Evolutionary conservation across 192 early-diverging fungal species (phyloP), one percentile per base, ranked within the genome.

Genomic region (Podila verticillata): DNA sequence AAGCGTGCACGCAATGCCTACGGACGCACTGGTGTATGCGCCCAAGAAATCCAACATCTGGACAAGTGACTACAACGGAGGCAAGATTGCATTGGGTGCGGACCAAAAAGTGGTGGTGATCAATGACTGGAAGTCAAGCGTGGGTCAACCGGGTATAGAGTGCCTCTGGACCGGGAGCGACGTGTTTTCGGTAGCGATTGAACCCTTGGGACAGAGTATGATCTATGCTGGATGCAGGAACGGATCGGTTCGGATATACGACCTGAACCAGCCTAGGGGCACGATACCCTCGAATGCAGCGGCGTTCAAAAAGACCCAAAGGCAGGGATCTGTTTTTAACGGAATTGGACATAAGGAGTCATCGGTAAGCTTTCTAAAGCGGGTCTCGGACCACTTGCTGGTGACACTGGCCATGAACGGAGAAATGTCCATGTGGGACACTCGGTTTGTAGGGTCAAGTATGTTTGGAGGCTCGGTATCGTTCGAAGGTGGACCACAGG

Each of bases 361-460:
- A 22, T 72, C 77, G 4, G 65, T 72, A 0, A 65, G 65, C 0
- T 68, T 58, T 28, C 65, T 80, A 51, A 67, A 49, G 32, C 54
- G 69, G 17, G 47, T 72, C 20, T 54, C 65, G 8, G 77, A 80
- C 39, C 39, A 72, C 26, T 68, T 68, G 24, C 61, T 80, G 1
- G 77, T 80, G 58, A 80, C 77, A 20, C 51, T 61, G 17, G 77
- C 77, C n/a, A 80, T 64, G 70, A 80, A 72, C 36, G 77, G 77
- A 28, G 77, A 80, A 39, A 80, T 80, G 5, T 39, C 48, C 1
- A 63, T 72, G 59, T 80, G 77, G 77, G 77, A 80, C 57, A 72
- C 65, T 19, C 77, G 77, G 0, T 72, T 80, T 58, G 70, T 79
- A 17, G 39, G 51, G 26, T 51, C 20, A n/a, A 9, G 49, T 10